Base-by-base conservation (phyloP, 2,329 filamentous ascomycete species). In the Periconia sp. region DNA sequence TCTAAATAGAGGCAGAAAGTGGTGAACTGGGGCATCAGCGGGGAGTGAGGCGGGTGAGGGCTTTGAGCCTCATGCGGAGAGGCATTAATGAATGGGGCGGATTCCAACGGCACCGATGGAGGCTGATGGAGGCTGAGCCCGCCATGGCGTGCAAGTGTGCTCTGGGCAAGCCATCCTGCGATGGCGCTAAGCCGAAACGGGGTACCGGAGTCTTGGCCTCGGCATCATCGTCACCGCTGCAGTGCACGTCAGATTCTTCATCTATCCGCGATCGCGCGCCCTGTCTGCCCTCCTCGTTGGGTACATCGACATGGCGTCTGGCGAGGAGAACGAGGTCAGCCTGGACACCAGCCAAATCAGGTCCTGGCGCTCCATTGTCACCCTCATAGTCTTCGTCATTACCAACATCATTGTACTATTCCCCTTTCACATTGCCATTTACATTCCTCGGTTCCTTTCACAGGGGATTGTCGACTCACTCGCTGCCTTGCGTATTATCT, bases 391-490 rank as follows among this genome's bases (percentile, higher is more conserved):
- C 31, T 89, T 89, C 57, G 73, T 88, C 23, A 30, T 87, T 28
- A 85, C 86, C 4, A 89, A 89, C 67, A 70, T 88, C 36, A 74
- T 83, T 29, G 86, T 89, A 1, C 75, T 89, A 10, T 87, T 86
- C 46, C 86, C 85, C 1, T 88, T 87, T 49, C 76, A 83, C 43
- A 72, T 89, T 10, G 83, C 85, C 2, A 58, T 89, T 0, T 82
- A 74, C 46, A 35, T 88, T 1, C 86, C 86, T 10, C 72, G 76
- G 42, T 43, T 48, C 19, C 28, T 85, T 4, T 76, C 65, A 43
- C 71, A 81, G 47, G 70, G 57, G 4, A 43, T 79, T 16, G 51
- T 79, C 26, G 65, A 78, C 50, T 36, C 59, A 2, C 58, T 85
- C 15, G 72, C 69, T 30, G 54, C 57, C 2, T 52, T 74, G 38